Evolutionary conservation across 2,329 filamentous ascomycete species (phyloP).

Genomic region (Apiospora phragmitis): DNA sequence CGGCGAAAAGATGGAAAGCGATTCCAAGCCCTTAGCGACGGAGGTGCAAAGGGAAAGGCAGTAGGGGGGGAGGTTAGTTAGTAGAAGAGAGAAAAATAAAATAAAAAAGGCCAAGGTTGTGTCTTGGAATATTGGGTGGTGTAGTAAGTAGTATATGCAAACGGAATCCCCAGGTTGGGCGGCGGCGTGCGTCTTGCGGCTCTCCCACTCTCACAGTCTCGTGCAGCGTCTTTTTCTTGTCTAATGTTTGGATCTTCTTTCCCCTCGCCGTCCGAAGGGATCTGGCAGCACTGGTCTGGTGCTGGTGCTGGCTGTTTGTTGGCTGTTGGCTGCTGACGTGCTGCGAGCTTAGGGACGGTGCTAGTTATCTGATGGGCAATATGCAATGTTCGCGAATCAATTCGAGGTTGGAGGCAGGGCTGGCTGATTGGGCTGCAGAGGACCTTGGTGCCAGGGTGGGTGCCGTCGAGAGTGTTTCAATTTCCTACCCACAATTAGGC

Average conservation of each 20-base stretch:
- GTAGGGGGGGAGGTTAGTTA: neutral
- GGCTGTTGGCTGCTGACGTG: neutral
- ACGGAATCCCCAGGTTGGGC: slow-evolving; percentile 2
- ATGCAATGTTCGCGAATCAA: neutral
- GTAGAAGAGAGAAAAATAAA: neutral
- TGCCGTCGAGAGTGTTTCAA: slow-evolving; percentile 6
- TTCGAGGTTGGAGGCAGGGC: slow-evolving; percentile 3
- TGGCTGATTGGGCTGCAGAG: slow-evolving; percentile 3
- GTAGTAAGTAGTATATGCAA: slow-evolving; percentile 8
- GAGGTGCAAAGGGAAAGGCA: neutral
- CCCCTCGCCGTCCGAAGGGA: neutral
- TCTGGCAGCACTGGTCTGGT: neutral
- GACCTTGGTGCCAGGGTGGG: neutral
- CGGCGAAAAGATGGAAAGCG: neutral
- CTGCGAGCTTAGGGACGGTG: neutral
- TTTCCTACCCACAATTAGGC: slow-evolving; percentile 8
- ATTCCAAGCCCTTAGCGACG: neutral
- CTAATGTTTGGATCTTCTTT: neutral
- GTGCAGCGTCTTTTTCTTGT: neutral
- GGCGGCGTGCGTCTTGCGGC: neutral
- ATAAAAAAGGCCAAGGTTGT: slow-evolving; percentile 5
- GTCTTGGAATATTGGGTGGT: slow-evolving; percentile 8
- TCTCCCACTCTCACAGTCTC: neutral
- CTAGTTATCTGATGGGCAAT: slow-evolving; percentile 4
- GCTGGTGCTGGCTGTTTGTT: neutral